These are phyloP conservation scores for Penicillium lividum DNA, from an alignment of 495 filamentous ascomycete species.

Conservation along the genomic window DNA sequence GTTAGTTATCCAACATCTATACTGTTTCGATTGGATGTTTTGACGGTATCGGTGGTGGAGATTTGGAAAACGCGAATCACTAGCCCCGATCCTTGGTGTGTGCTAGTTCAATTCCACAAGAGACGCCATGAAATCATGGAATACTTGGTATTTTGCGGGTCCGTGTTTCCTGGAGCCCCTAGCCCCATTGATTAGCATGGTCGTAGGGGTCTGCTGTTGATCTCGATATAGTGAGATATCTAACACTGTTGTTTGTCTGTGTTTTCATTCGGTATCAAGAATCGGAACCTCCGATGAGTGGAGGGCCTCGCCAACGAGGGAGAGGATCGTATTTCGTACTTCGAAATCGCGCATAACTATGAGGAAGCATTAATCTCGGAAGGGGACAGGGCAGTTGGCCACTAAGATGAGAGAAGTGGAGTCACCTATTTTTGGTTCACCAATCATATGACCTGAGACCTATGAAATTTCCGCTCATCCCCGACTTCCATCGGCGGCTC, in stretches of 20 bases:
- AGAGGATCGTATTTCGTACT: background rate
- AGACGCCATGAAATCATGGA: background rate
- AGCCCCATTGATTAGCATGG: background rate
- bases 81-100: background rate
- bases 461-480: background rate
- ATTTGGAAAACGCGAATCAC: background rate
- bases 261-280: background rate
- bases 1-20: background rate
- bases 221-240: background rate
- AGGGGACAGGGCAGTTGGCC: background rate
- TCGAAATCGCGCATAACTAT: background rate
- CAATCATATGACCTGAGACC: background rate
- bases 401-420: background rate
- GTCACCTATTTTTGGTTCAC: conserved; percentile 1
- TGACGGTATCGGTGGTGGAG: background rate
- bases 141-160: background rate
- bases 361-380: background rate
- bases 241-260: background rate
- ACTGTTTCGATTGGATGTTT: background rate
- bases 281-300: background rate
- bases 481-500: background rate
- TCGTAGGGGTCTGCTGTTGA: background rate
- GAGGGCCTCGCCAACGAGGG: background rate
- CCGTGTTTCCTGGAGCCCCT: background rate
- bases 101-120: background rate